Evolutionary conservation across 106 monocot species (phyloP).

Genomic region (Dendrobium catenatum): DNA sequence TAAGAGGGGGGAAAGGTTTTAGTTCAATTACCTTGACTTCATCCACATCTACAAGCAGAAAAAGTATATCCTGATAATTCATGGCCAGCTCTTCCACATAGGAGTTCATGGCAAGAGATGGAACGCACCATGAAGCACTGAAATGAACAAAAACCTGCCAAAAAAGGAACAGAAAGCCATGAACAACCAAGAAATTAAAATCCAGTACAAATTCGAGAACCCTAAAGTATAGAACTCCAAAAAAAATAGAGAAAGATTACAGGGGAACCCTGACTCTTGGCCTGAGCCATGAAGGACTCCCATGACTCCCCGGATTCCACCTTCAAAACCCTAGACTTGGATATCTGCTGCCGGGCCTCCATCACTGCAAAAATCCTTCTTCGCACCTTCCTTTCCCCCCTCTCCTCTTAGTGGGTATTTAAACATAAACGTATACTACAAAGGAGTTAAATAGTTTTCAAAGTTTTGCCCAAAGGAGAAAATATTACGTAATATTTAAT

Average conservation of each 20-base stretch:
- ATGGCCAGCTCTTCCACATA: constrained; percentile 57
- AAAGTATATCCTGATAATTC: constrained; percentile 39
- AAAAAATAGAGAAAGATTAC: constrained; percentile 22
- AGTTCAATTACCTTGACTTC: constrained; percentile 51
- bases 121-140: constrained; percentile 78
- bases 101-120: constrained; percentile 82
- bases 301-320: constrained; percentile 60
- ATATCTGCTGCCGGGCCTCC: constrained; percentile 13
- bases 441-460: too few species aligned
- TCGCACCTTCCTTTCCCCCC: neutral
- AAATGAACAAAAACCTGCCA: constrained; percentile 72
- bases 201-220: neutral
- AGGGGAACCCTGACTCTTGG: constrained; percentile 49
- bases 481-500: too few species aligned
- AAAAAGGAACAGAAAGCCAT: neutral
- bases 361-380: neutral
- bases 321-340: constrained; percentile 48
- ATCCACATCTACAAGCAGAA: constrained; percentile 79
- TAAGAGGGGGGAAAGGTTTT: neutral
- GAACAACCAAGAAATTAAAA: neutral
- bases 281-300: constrained; percentile 40
- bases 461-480: too few species aligned
- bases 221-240: neutral
- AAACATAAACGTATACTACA: neutral
- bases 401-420: neutral